These are phyloP conservation scores for Talaromyces sp. DNA, from an alignment of 2,329 filamentous ascomycete species.

Conservation along the genomic window DNA sequence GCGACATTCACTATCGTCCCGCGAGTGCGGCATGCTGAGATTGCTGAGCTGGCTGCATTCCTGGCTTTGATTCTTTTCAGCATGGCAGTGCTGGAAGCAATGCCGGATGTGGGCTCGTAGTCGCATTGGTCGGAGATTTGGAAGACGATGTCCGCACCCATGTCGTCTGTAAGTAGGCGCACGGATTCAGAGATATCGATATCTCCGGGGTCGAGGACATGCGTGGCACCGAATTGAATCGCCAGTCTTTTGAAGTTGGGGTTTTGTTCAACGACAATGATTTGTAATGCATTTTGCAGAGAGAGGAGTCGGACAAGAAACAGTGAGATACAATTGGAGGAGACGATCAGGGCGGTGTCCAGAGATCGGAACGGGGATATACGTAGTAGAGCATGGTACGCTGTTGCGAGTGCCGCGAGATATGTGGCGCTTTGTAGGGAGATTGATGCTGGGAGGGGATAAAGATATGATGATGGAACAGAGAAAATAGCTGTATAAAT, in stretches of 20 bases:
- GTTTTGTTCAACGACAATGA: background rate
- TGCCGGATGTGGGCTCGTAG: background rate
- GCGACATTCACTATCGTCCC: constrained; percentile 1
- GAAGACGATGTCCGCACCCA: constrained; percentile 4
- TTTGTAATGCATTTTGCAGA: constrained; percentile 7
- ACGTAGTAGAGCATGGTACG: background rate
- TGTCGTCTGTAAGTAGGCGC: background rate
- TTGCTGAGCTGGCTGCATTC: background rate
- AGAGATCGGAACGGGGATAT: background rate
- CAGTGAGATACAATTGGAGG: background rate
- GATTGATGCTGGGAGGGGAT: background rate
- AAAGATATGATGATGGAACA: background rate
- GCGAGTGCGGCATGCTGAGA: constrained; percentile 3
- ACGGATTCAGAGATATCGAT: background rate
- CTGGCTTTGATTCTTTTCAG: background rate
- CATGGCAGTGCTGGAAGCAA: background rate
- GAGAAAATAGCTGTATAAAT: background rate
- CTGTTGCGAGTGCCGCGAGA: constrained; percentile 4
- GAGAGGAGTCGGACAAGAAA: background rate
- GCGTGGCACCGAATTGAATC: background rate
- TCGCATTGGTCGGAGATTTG: background rate
- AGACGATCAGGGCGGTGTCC: background rate
- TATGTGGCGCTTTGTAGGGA: background rate
- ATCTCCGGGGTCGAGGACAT: constrained; percentile 2
- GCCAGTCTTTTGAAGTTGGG: background rate